Evolutionary conservation across 2,329 filamentous ascomycete genomes (phyloP).

Genomic region (Dothideomycetes sp.): DNA sequence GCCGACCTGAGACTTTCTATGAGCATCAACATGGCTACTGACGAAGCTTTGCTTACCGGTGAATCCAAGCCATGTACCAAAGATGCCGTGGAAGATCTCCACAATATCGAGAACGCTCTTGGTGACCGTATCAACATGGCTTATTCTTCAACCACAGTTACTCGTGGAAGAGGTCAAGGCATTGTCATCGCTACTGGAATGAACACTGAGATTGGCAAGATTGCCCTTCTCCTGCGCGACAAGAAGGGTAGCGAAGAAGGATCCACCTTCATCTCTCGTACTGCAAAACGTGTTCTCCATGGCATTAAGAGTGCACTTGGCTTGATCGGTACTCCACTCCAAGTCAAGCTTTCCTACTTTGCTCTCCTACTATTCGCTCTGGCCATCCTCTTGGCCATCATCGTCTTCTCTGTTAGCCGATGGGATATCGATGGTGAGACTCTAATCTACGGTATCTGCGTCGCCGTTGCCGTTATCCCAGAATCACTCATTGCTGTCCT

Average conservation of each 20-base stretch:
- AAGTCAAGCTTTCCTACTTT: constrained; percentile 77
- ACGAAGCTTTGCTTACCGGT: constrained; percentile 66
- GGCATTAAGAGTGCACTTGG: constrained; percentile 36
- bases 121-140: constrained; percentile 63
- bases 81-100: constrained; percentile 47
- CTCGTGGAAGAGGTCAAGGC: constrained; percentile 58
- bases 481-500: constrained; percentile 54
- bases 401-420: constrained; percentile 57
- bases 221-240: constrained; percentile 59
- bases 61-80: constrained; percentile 64
- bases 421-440: constrained; percentile 30
- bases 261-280: background rate
- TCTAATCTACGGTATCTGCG: constrained; percentile 30
- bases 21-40: constrained; percentile 55
- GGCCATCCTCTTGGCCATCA: constrained; percentile 60
- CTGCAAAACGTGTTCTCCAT: constrained; percentile 41
- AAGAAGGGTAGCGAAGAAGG: constrained; percentile 35
- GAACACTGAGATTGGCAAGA: constrained; percentile 66
- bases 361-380: constrained; percentile 71
- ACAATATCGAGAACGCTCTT: constrained; percentile 43
- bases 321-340: constrained; percentile 61
- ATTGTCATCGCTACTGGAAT: constrained; percentile 64
- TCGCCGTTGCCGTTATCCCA: constrained; percentile 39
- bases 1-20: constrained; percentile 49
- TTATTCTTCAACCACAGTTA: constrained; percentile 64